Conservation (phyloP, 331 rosid species). For the Quercus tomentella region DNA sequence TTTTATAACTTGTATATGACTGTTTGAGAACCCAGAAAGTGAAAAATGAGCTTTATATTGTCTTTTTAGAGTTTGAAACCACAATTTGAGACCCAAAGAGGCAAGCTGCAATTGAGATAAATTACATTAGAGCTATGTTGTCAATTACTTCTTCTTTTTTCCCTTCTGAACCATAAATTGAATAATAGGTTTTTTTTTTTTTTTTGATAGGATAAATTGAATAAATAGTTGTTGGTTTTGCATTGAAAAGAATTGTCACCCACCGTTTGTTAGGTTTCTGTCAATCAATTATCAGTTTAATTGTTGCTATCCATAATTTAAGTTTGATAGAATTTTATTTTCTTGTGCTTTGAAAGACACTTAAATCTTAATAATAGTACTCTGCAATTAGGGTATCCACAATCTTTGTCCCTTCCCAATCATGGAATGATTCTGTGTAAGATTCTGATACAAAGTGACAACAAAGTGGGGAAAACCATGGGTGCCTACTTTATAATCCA, state of each 20-base stretch:
- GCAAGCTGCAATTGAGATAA: no score
- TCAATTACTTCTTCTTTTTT: not conserved
- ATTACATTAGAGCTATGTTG: not conserved
- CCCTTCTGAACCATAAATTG: not conserved
- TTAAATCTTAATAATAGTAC: no score
- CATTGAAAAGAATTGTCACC: constrained; percentile 6
- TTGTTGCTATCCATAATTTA: not conserved
- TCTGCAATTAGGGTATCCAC: no score
- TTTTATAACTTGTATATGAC: not conserved
- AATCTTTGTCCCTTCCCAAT: not conserved
- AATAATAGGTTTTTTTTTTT: not conserved
- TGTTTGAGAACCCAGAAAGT: not conserved
- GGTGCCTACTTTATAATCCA: not conserved
- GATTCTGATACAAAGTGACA: constrained; percentile 1
- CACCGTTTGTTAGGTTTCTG: not conserved
- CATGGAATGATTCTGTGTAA: not conserved
- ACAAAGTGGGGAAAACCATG: not conserved
- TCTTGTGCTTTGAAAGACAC: no score
- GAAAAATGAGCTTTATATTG: not conserved
- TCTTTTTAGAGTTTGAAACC: not conserved
- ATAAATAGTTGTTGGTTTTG: not conserved
- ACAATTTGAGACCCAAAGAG: not conserved
- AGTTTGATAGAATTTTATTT: no score
- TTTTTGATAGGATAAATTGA: no score
- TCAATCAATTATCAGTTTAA: not conserved